These are phyloP conservation scores for Saturnispora galanensis DNA, from an alignment of 805 yeast species.

Conservation along the genomic window DNA sequence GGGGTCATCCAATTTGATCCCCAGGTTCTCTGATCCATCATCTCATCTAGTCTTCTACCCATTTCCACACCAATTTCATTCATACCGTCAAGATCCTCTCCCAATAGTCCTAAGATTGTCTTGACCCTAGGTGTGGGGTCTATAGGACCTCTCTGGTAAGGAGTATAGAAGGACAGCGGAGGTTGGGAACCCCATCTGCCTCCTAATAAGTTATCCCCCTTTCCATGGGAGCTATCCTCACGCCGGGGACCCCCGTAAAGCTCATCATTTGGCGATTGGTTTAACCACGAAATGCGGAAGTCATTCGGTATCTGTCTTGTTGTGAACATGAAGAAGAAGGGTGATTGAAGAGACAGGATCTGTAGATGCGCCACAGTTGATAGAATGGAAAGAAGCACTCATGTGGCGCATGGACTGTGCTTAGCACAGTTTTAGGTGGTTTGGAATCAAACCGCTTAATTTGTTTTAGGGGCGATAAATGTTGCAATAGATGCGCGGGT, in stretches of 20 bases:
- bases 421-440: background rate
- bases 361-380: background rate
- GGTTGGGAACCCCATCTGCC: constrained; percentile 7
- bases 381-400: too few relatives aligned
- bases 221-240: background rate
- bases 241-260: background rate
- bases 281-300: constrained; percentile 3
- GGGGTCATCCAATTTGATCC: constrained; percentile 33
- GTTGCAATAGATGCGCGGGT: background rate
- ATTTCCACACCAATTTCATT: constrained; percentile 12
- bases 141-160: constrained; percentile 4
- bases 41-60: constrained; percentile 9
- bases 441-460: too few relatives aligned
- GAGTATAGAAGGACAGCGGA: constrained; percentile 10
- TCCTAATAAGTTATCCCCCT: background rate
- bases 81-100: constrained; percentile 5
- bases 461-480: too few relatives aligned
- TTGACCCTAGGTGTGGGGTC: background rate
- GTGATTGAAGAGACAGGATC: too few relatives aligned
- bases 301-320: constrained; percentile 3
- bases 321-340: background rate
- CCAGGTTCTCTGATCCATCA: constrained; percentile 9
- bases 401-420: background rate
- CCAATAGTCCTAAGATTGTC: background rate
- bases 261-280: background rate